Evolutionary conservation across 1,139 yeast genomes (phyloP), one percentile per base, ranked within the genome.

Genomic region (Nakaseomyces sp.): DNA sequence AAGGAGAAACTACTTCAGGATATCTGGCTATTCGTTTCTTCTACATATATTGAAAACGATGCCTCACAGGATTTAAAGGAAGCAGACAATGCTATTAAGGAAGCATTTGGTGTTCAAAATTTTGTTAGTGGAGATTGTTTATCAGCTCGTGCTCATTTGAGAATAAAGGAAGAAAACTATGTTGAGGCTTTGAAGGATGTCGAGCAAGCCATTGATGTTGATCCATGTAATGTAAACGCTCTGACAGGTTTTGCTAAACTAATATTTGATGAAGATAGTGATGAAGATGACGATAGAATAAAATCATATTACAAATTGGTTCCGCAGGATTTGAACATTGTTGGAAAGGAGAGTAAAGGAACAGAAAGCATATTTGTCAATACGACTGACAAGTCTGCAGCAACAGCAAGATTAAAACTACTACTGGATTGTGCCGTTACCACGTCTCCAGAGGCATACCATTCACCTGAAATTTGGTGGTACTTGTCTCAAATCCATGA

Each of bases 11-110:
- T 79, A 9, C 60, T 81, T 43, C 86, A 81, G 54, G 71, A 71
- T 28, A 58, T 85, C 10, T 88, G 96, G 96, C 62, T 87, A 43
- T 77, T 87, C 77, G 72, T 86, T 0, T 74, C 88, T 1, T 73
- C 73, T 35, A 66, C 86, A 31, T 88, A 85, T 60, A 71, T 73
- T 7, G 95, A 87, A 59, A 10, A n/a, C 5, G 26, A 18, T n/a
- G 4, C 24, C n/a, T 18, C 18, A 9, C 24, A 20, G 17, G 36
- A 39, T 30, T 13, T 19, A 10, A n/a, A 39, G 18, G 35, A 24
- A 20, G 31, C 31, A 29, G 33, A 39, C 10, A 28, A 24, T 12
- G 28, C 26, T n/a, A 20, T 39, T 3, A 15, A 29, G 16, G 38
- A 35, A 15, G 38, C 38, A 6, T 6, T 35, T 5, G 28, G 8